Percentiles rank a stretch among this genome's conserved stretches.
These are phyloP conservation scores for Aechmea fasciata DNA, from an alignment of 176 grass and related monocot species.

Conservation along the genomic window DNA sequence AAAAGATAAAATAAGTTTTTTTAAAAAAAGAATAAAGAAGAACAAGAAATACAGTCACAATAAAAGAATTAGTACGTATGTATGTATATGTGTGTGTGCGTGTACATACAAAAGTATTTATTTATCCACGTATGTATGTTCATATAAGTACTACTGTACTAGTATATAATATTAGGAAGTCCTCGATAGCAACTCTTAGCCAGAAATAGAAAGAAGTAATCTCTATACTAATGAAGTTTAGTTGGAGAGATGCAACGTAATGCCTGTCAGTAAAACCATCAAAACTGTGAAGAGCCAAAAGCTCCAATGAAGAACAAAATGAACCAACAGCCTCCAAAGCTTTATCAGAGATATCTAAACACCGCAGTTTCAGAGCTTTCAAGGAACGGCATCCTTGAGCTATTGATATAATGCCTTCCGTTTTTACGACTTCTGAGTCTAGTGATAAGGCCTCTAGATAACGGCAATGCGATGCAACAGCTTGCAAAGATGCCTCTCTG, in stretches of 20 bases:
- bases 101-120: too few species aligned
- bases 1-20: not conserved
- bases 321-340: conserved; percentile 64
- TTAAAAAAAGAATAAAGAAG: not conserved
- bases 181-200: not conserved
- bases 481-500: conserved; percentile 64
- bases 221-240: too few species aligned
- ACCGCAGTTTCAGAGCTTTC: conserved; percentile 74
- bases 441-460: conserved; percentile 49
- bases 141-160: too few species aligned
- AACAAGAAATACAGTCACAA: too few species aligned
- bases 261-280: conserved; percentile 86
- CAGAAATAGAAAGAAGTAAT: not conserved
- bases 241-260: conserved; percentile 2
- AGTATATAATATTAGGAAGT: not conserved
- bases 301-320: conserved; percentile 67
- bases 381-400: conserved; percentile 57
- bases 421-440: conserved; percentile 47
- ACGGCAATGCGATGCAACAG: conserved; percentile 69
- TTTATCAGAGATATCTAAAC: conserved; percentile 49
- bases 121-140: not conserved
- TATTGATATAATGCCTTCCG: conserved; percentile 50
- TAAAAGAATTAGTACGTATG: too few species aligned
- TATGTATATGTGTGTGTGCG: too few species aligned
- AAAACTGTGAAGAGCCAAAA: conserved; percentile 58